A percentile compares a stretch with the other conserved stretches of the same genome.
These are phyloP conservation scores for Candida boidinii DNA, from an alignment of 805 yeast genomes.

Conservation along the genomic window DNA sequence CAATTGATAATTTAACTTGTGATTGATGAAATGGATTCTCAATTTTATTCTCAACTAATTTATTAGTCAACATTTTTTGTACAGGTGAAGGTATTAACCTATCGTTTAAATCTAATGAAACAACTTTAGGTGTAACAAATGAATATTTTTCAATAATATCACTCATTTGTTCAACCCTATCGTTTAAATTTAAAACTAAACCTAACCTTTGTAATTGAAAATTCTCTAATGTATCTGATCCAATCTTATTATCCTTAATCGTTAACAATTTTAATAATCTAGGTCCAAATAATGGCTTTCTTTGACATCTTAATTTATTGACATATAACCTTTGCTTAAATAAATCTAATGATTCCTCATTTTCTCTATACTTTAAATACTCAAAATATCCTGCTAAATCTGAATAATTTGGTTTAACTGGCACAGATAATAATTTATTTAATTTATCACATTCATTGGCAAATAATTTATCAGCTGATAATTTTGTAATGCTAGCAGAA, in stretches of 20 bases:
- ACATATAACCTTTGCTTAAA: constrained; percentile 51
- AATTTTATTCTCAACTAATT: no score
- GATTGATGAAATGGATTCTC: constrained; percentile 63
- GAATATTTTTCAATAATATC: constrained; percentile 66
- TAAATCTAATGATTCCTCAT: constrained; percentile 40
- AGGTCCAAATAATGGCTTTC: constrained; percentile 60
- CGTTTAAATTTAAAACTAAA: constrained; percentile 32
- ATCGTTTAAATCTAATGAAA: constrained; percentile 62
- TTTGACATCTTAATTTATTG: constrained; percentile 57
- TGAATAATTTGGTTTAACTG: constrained; percentile 21
- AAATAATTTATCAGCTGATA: constrained; percentile 41
- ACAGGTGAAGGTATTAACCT: constrained; percentile 33
- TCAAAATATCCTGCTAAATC: constrained; percentile 53
- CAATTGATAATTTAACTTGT: constrained; percentile 82
- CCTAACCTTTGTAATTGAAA: constrained; percentile 21
- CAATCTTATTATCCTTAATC: constrained; percentile 26
- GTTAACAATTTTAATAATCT: constrained; percentile 40
- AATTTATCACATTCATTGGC: constrained; percentile 34
- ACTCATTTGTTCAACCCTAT: constrained; percentile 31
- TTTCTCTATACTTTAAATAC: constrained; percentile 42
- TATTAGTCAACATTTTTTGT: constrained; percentile 14
- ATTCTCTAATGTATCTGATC: constrained; percentile 4
- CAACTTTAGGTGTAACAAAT: constrained; percentile 82
- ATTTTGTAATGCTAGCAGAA: constrained; percentile 30
- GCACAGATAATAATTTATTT: constrained; percentile 25